Evolutionary conservation across 495 filamentous ascomycete genomes (phyloP), one percentile per base, ranked within the genome.

Genomic region (Penicillium tannophilum): DNA sequence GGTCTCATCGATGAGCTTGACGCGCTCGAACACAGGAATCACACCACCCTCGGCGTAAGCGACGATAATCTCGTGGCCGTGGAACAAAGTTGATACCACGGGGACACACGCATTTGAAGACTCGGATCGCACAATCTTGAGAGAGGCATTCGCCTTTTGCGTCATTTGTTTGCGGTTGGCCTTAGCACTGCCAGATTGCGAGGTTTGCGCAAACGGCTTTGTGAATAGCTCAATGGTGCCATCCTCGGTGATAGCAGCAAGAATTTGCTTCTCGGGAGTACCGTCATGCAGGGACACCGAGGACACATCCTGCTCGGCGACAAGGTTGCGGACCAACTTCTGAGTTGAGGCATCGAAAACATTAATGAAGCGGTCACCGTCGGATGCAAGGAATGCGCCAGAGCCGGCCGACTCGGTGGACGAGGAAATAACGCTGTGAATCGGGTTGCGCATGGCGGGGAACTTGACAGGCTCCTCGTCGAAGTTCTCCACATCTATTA

Each of bases 201-300:
- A 50, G 17, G 68, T 62, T 41, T 78, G 76, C 14, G 74, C 65
- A 52, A 85, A 86, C 8, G 84, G 84, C 55, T 76, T 73, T 14
- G 74, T 75, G 73, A 86, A 86, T 7, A 86, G 49, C 63, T 86
- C 84, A 44, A 85, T 76, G 14, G 76, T 72, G 48, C 84, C 84
- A 61, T 84, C 77, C 36, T 75, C 72, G 28, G 83, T 85, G 35
- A 86, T 73, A 35, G 72, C 81, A 26, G 75, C 76, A 36, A 86
- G 70, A 3, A 79, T 62, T 52, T 79, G 76, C 49, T 76, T 76
- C 57, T 77, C 76, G 19, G 60, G 46, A 16, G 49, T 42, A 7
- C 51, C 62, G 4, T 66, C 62, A 52, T 71, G 69, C 56, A 76
- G 68, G 8, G 68, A 76, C 54, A 73, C 64, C 4, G 71, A 72